Conservation (phyloP, 148 eudicot species). For the Cornus controversa region DNA sequence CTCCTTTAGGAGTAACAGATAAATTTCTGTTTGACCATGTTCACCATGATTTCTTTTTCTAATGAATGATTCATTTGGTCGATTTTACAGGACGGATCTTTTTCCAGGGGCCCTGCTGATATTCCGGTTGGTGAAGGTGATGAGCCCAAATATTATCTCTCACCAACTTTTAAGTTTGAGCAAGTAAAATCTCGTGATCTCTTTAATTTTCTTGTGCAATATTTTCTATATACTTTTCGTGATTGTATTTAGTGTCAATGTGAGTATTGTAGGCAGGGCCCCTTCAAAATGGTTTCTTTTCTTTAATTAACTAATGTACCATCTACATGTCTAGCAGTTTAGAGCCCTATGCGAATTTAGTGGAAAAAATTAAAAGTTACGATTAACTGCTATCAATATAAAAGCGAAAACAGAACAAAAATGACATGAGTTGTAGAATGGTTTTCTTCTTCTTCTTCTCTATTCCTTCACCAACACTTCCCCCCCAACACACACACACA, state of each 20-base stretch:
- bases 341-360: background rate
- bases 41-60: background rate
- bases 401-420: background rate
- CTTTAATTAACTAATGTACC: background rate
- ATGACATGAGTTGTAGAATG: background rate
- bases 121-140: slow-evolving; percentile 76
- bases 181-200: slow-evolving; percentile 53
- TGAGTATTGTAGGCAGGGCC: background rate
- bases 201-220: background rate
- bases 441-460: too few species aligned
- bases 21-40: background rate
- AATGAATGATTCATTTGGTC: slow-evolving; percentile 4
- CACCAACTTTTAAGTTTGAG: slow-evolving; percentile 91
- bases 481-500: too few species aligned
- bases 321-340: background rate
- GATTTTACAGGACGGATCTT: slow-evolving; percentile 85
- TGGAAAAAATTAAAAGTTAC: background rate
- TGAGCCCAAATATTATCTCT: slow-evolving; percentile 67
- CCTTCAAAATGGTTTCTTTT: background rate
- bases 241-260: background rate
- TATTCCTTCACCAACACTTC: too few species aligned
- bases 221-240: background rate
- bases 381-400: background rate
- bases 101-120: slow-evolving; percentile 95
- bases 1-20: background rate